Base-by-base conservation (phyloP, 148 eudicot species). In the Pharnaceum exiguum region DNA sequence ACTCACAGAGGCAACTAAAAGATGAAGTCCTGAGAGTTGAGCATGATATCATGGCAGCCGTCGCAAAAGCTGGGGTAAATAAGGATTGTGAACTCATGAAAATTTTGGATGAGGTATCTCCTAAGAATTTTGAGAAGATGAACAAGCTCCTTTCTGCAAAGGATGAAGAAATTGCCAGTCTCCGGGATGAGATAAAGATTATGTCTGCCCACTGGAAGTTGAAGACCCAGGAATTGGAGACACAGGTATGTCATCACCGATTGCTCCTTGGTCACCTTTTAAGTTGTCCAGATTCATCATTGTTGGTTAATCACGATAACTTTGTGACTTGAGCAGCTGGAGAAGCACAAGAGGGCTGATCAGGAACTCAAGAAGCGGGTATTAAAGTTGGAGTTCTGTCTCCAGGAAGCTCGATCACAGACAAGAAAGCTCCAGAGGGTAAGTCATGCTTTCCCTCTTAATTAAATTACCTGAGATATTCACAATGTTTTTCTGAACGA, bases 401-500 rank as follows among this genome's bases (percentile, higher is more conserved):
- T 91, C 42, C 96, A 91, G 56, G 98, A 91, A 64, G 90, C 98
- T 73, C 94, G 96, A 19, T 74, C 94, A 55, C 98, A 91, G 61
- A 91, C 95, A 51, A 78, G 96, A 66, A 91, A 83, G 72, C 95
- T 91, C 57, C 90, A 88, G 72, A 81, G 96, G 83, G 98, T 91
- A 81, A 72, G 47, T 26, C 5, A 27, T 18, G 8, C 38, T 21
- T 1, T 17, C 32, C 11, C 24, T 51, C 24, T 26, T 40, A 37
- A 13, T 15, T 5, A 17, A 24, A 38, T 10, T n/a, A 36, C 45
- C 18, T 38, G 27, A n/a, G 27, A 45, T 10, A 30, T 35, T 46
- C n/a, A 0, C n/a, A 17, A 23, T 40, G 9, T 2, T 15, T 19
- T 37, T 4, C 25, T 15, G 7, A 55, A 37, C 22, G 58, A 42